A percentile compares a stretch with the other conserved stretches of the same genome.
phyloP scores from a whole-genome alignment of 495 filamentous ascomycete species.

The Hypoxylon crocopeplum region DNA sequence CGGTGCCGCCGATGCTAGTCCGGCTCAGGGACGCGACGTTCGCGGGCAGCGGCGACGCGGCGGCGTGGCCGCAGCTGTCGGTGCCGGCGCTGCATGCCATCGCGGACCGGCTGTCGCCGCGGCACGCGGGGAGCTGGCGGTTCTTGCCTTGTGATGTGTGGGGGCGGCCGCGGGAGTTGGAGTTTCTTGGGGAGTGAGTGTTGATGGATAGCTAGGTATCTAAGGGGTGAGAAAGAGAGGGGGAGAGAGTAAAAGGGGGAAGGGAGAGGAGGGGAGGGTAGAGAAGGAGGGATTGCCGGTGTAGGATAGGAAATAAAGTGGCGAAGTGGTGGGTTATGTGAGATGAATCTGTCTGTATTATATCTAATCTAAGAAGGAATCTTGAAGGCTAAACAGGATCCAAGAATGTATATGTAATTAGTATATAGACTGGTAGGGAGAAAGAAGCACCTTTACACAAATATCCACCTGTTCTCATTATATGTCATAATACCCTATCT shows the following conservation, averaged over 20 bases:
- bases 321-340: no score
- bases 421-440: no score
- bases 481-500: no score
- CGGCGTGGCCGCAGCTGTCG: slow-evolving; percentile 46
- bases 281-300: background rate
- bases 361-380: no score
- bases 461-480: no score
- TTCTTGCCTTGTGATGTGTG: slow-evolving; percentile 49
- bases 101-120: slow-evolving; percentile 32
- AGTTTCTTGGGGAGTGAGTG: slow-evolving; percentile 18
- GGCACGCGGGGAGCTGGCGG: slow-evolving; percentile 48
- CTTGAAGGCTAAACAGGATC: no score
- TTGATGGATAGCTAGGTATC: background rate
- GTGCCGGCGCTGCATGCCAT: slow-evolving; percentile 39
- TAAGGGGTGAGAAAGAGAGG: background rate
- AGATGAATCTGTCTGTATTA: no score
- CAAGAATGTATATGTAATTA: no score
- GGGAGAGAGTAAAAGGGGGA: background rate
- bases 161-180: slow-evolving; percentile 44
- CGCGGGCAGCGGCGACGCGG: background rate
- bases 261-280: background rate
- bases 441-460: no score
- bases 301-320: no score
- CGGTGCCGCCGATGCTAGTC: slow-evolving; percentile 30
- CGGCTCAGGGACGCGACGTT: slow-evolving; percentile 29